Percentiles rank a stretch among this genome's conserved stretches.
Conservation (phyloP, 139 green algal genomes). For the Asterochloris erici region DNA sequence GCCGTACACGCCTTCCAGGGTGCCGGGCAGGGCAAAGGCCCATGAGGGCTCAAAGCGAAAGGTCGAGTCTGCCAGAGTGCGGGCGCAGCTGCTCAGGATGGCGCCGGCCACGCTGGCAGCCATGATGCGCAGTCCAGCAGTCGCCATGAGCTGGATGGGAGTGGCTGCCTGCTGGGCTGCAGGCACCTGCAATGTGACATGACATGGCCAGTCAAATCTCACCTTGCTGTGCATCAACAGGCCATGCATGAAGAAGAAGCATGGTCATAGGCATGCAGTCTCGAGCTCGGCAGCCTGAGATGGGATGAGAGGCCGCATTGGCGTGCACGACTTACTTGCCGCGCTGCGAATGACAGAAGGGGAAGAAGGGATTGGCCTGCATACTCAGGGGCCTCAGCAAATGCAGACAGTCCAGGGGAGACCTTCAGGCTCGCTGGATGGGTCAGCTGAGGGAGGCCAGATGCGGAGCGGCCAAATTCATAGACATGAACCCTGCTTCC, state of each 20-base stretch:
- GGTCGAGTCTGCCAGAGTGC: too few relatives aligned
- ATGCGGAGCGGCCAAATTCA: constrained; percentile 45
- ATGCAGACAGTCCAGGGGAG: constrained; percentile 6
- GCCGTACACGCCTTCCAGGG: not conserved
- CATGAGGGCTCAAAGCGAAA: too few relatives aligned
- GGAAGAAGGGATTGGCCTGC: constrained; percentile 2
- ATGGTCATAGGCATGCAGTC: too few relatives aligned
- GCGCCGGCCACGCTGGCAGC: too few relatives aligned
- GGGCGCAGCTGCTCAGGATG: not conserved
- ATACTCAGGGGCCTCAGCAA: constrained; percentile 5
- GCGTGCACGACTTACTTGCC: not conserved
- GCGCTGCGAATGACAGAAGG: not conserved
- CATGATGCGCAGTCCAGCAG: not conserved
- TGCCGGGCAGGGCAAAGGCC: too few relatives aligned
- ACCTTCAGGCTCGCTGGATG: constrained; percentile 5
- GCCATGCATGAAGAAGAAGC: too few relatives aligned
- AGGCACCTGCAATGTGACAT: too few relatives aligned
- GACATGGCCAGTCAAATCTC: too few relatives aligned
- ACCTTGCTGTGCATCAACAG: too few relatives aligned
- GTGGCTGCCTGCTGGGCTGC: not conserved
- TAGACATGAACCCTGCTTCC: constrained; percentile 92
- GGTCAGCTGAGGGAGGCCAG: not conserved
- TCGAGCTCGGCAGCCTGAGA: too few relatives aligned
- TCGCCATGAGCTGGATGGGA: not conserved
- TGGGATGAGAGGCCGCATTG: too few relatives aligned